phyloP scores from a whole-genome alignment of 202 grass and related monocot species.

The Zizania palustris region DNA sequence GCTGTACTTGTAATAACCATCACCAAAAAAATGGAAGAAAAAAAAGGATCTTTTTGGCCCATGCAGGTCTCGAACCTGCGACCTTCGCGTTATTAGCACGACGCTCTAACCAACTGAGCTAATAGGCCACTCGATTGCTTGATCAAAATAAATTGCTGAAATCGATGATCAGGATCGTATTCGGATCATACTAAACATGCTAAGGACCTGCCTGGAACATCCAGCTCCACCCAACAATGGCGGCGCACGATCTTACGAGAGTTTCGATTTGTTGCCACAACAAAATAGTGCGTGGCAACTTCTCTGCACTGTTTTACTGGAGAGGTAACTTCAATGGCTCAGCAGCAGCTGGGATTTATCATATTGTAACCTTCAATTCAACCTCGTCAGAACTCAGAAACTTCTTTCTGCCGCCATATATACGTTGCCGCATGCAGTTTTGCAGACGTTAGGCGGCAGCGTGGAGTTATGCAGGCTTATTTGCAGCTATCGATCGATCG shows the following conservation, averaged over 20 bases:
- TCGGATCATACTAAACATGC: background rate
- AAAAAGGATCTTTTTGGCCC: conserved; percentile 59
- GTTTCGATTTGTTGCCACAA: no score
- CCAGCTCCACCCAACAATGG: background rate
- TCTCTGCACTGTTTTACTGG: background rate
- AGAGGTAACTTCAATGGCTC: background rate
- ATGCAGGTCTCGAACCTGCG: conserved; percentile 97
- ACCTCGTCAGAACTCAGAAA: no score
- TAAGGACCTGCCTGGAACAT: conserved; percentile 1
- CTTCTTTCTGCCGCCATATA: no score
- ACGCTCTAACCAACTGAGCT: conserved; percentile 99
- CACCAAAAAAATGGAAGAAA: no score
- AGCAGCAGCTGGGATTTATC: background rate
- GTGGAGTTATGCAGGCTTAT: no score
- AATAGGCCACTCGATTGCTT: conserved; percentile 66
- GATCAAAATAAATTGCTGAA: no score
- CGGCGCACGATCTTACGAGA: no score
- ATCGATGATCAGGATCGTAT: no score
- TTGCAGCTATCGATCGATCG: no score
- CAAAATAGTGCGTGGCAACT: background rate
- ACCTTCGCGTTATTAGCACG: conserved; percentile 99
- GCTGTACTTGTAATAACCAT: no score
- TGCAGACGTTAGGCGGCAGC: no score
- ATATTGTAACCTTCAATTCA: background rate
- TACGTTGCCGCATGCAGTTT: no score